A percentile compares a stretch with the other conserved stretches of the same genome.
Evolutionary conservation across 805 yeast genomes (phyloP).

Genomic region (Metschnikowia lochheadii): DNA sequence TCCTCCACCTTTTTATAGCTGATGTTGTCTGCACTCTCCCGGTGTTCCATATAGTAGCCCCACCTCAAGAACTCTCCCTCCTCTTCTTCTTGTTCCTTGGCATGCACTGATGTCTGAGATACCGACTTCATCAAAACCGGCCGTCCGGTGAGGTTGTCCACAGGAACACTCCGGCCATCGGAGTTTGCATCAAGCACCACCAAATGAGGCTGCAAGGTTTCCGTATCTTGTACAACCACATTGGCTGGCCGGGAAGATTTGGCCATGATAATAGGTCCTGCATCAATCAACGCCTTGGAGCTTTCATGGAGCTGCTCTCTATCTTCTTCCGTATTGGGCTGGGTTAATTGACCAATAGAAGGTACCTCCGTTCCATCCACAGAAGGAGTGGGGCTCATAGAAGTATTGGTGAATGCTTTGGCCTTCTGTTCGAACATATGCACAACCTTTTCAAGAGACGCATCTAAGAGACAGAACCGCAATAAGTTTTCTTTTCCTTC

Average conservation of each 20-base stretch:
- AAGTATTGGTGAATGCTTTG: conserved; percentile 16
- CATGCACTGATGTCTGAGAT: conserved; percentile 63
- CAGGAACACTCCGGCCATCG: conserved; percentile 48
- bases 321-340: neutral
- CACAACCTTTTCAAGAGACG: conserved; percentile 49
- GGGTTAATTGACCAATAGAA: neutral
- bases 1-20: conserved; percentile 6
- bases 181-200: conserved; percentile 65
- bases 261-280: conserved; percentile 47
- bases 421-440: conserved; percentile 46
- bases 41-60: conserved; percentile 75
- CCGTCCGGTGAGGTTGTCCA: conserved; percentile 67
- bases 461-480: conserved; percentile 51
- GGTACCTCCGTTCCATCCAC: conserved; percentile 1
- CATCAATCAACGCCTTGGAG: conserved; percentile 46
- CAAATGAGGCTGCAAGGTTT: conserved; percentile 54
- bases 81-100: conserved; percentile 77
- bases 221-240: neutral
- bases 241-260: conserved; percentile 7
- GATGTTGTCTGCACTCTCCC: conserved; percentile 28
- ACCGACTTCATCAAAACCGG: conserved; percentile 63
- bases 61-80: conserved; percentile 90
- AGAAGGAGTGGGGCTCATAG: conserved; percentile 16
- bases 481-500: conserved; percentile 54
- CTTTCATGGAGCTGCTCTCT: conserved; percentile 42